A percentile compares a stretch with the other conserved stretches of the same genome.
These are phyloP conservation scores for Citrullus amarus DNA, from an alignment of 306 rosid genomes.

Conservation along the genomic window DNA sequence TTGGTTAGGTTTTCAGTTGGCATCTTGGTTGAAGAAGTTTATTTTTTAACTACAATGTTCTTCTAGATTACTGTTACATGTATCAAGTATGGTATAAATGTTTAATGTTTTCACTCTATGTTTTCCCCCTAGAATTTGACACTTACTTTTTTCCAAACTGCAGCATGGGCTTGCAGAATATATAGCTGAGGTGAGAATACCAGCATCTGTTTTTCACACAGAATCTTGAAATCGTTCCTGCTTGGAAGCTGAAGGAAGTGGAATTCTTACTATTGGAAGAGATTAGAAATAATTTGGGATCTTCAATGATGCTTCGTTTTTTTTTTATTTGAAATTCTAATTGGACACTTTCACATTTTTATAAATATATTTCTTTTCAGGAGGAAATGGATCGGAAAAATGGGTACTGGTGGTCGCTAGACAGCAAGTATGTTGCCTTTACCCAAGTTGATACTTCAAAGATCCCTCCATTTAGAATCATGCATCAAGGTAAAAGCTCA, in stretches of 20 bases:
- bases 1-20: neutral
- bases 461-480: constrained; percentile 79
- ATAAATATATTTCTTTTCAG: constrained; percentile 25
- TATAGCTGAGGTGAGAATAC: constrained; percentile 84
- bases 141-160: constrained; percentile 6
- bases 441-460: constrained; percentile 89
- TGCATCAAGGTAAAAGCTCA: constrained; percentile 85
- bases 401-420: constrained; percentile 98
- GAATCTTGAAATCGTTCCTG: neutral
- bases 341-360: neutral
- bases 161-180: constrained; percentile 97
- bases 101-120: neutral
- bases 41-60: neutral
- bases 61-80: neutral
- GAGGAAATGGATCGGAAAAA: constrained; percentile 96
- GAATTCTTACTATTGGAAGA: neutral
- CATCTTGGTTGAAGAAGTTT: neutral
- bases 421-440: constrained; percentile 77
- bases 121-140: constrained; percentile 18
- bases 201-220: neutral
- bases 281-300: neutral
- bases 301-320: neutral
- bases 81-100: neutral
- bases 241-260: neutral
- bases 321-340: neutral